These are phyloP conservation scores for Amaranthus hypochondriacus DNA, from an alignment of 148 eudicot species.

Conservation along the genomic window DNA sequence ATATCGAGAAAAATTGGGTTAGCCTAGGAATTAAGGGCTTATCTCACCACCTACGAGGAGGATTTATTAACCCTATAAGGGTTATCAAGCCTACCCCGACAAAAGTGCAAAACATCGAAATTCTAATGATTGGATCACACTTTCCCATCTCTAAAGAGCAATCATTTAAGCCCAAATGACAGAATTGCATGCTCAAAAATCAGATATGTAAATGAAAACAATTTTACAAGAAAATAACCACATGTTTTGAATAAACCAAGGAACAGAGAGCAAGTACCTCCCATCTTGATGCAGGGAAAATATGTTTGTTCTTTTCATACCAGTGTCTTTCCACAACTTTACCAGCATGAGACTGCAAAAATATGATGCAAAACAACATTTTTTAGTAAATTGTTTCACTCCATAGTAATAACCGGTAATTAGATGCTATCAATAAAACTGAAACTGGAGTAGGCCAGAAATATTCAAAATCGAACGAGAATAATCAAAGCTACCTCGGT, in stretches of 20 bases:
- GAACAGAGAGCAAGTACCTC: constrained; percentile 50
- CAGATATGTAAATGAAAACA: not conserved
- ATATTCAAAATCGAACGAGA: not conserved
- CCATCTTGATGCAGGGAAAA: constrained; percentile 99
- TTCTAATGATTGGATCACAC: too few relatives aligned
- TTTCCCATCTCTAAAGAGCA: too few relatives aligned
- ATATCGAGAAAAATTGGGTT: too few relatives aligned
- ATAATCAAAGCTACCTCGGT: too few relatives aligned
- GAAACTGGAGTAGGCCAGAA: not conserved
- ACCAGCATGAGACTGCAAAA: constrained; percentile 92
- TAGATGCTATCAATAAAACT: not conserved
- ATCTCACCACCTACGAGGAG: too few relatives aligned
- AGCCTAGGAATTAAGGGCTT: too few relatives aligned
- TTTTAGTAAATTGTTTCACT: not conserved
- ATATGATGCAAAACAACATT: not conserved
- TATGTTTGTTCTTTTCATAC: constrained; percentile 99
- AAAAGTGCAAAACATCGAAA: too few relatives aligned
- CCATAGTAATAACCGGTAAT: not conserved
- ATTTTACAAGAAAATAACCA: not conserved
- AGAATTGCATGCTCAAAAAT: not conserved
- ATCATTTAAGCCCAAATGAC: not conserved
- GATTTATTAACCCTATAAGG: too few relatives aligned
- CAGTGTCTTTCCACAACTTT: constrained; percentile 99
- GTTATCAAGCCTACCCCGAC: too few relatives aligned
- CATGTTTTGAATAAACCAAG: not conserved